Evolutionary conservation across 2,329 filamentous ascomycete species (phyloP), one percentile per base, ranked within the genome.

Genomic region (Gremmenia infestans): DNA sequence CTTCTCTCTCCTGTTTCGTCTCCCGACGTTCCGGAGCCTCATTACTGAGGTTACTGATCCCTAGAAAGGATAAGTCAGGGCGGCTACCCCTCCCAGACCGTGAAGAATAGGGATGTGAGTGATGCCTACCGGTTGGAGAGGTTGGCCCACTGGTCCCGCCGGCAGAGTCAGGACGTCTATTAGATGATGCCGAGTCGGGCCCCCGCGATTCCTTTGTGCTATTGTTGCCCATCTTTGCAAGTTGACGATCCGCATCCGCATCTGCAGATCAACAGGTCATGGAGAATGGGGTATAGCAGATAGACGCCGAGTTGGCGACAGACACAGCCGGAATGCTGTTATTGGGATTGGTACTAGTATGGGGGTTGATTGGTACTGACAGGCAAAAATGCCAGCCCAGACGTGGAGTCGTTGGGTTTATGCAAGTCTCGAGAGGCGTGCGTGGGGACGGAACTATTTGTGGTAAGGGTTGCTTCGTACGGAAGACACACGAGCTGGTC

Each of bases 1-100:
- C 91, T 71, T 99, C 94, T 43, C 91, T 83, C 73, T 97, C 94
- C 65, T 93, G 89, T 69, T 87, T 92, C 7, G 91, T 97, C 74
- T 97, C 93, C 56, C 90, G 83, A 56, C 91, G 86, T 56, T 71
- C 69, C 9, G 66, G 63, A 15, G 58, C 57, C 7, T 68, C 63
- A 51, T 60, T 60, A 53, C 59, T 65, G 9, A 62, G 60, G 49
- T 58, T 59, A 2, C 67, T 64, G 49, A 71, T 60, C 1, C 69
- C 67, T 22, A 71, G 53, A 50, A 71, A 65, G 3, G 68, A 68
- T 15, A 71, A 53, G 25, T 71, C 69, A 15, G 59, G 61, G 50
- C 69, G 62, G 50, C 65, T 67, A n/a, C 64, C 59, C 60, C 68
- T 62, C 12, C 61, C 62, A 45, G 48, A 48, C 11, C 67, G 62